Evolutionary conservation across 768 basidiomycete species (phyloP).

Genomic region (Rhizopogon vesiculosus): DNA sequence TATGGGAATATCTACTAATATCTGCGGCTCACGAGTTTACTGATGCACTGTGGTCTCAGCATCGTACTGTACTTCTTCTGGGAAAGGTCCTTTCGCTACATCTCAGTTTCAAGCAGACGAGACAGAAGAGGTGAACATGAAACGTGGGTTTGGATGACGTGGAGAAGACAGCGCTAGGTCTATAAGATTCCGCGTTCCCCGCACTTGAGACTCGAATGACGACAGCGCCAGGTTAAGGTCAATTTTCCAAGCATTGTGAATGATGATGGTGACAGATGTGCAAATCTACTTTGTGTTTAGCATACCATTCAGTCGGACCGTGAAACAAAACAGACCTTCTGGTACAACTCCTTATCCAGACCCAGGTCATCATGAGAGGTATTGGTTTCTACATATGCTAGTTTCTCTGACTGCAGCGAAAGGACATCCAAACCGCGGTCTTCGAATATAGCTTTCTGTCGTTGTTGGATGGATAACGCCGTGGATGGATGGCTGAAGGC

Average conservation of each 20-base stretch:
- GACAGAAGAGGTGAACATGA: constrained; percentile 39
- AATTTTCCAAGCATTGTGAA: constrained; percentile 46
- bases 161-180: constrained; percentile 33
- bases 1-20: too few relatives aligned
- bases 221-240: constrained; percentile 47
- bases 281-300: constrained; percentile 30
- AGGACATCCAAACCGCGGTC: constrained; percentile 26
- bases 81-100: constrained; percentile 13
- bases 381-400: constrained; percentile 33
- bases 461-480: constrained; percentile 5
- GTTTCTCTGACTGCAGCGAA: constrained; percentile 22
- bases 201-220: constrained; percentile 47
- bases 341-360: constrained; percentile 15
- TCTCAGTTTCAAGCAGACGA: constrained; percentile 18
- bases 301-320: constrained; percentile 14
- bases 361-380: constrained; percentile 21
- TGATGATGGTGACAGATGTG: constrained; percentile 28
- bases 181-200: constrained; percentile 41
- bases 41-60: constrained; percentile 23
- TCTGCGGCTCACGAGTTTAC: too few relatives aligned
- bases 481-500: constrained; percentile 19
- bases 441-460: constrained; percentile 23
- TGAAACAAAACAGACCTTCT: constrained; percentile 13
- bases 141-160: constrained; percentile 20
- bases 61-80: constrained; percentile 26